Evolutionary conservation across 106 monocot genomes (phyloP).

Genomic region (Allium sativum): DNA sequence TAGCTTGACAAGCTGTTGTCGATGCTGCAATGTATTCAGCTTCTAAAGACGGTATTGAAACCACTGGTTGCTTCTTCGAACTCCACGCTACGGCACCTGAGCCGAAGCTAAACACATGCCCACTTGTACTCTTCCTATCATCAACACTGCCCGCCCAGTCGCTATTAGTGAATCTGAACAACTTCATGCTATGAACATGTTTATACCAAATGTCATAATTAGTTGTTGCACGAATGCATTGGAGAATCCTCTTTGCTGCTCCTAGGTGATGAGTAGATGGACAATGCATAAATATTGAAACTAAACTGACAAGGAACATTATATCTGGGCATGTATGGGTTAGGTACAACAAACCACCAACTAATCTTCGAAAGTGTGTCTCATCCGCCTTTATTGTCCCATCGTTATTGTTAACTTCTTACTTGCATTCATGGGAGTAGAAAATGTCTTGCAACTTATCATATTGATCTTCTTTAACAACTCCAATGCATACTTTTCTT

Average conservation of each 20-base stretch:
- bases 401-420: not conserved
- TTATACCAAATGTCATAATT: constrained; percentile 17
- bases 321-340: constrained; percentile 11
- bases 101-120: not conserved
- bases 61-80: constrained; percentile 17
- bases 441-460: not conserved
- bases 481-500: constrained; percentile 3
- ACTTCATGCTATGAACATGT: not conserved
- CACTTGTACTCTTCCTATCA: constrained; percentile 6
- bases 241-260: constrained; percentile 9
- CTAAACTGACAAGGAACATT: constrained; percentile 2
- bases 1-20: constrained; percentile 7
- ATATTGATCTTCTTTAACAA: not conserved
- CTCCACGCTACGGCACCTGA: constrained; percentile 13
- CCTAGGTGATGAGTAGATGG: constrained; percentile 7
- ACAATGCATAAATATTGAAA: constrained; percentile 20
- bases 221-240: constrained; percentile 5
- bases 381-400: not conserved
- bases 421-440: not conserved
- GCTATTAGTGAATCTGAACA: constrained; percentile 11
- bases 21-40: constrained; percentile 10
- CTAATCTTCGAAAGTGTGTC: not conserved
- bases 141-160: constrained; percentile 14
- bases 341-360: constrained; percentile 7
- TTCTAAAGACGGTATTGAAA: constrained; percentile 9